A percentile compares a stretch with the other conserved stretches of the same genome.
Evolutionary conservation across 768 basidiomycete species (phyloP).

Genomic region (Gloeophyllum trabeum): DNA sequence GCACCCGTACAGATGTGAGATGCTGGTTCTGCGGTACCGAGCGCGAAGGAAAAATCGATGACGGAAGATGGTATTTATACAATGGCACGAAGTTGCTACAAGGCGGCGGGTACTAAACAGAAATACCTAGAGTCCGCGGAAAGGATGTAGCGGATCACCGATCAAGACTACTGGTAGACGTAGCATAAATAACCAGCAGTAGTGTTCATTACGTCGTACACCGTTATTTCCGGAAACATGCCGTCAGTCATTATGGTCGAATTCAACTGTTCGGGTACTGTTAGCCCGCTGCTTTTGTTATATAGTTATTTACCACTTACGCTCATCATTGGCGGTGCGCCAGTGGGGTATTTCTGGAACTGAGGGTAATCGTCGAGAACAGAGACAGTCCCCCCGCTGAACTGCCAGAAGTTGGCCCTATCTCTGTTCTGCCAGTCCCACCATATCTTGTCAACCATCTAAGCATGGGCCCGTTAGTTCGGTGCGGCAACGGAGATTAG

Average conservation of each 20-base stretch:
- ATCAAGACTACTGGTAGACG: constrained; percentile 23
- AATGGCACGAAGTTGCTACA: too few species aligned
- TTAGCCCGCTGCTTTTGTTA: neutral
- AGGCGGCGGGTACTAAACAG: too few species aligned
- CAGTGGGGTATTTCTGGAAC: constrained; percentile 14
- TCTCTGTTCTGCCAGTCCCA: constrained; percentile 21
- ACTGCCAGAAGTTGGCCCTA: constrained; percentile 14
- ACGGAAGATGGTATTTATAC: too few species aligned
- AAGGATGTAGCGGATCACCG: too few species aligned
- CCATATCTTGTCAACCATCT: constrained; percentile 30
- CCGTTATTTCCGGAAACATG: constrained; percentile 12
- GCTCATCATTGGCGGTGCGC: constrained; percentile 4
- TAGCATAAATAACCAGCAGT: constrained; percentile 23
- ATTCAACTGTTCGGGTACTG: constrained; percentile 15
- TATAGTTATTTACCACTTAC: neutral
- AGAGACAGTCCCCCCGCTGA: constrained; percentile 20
- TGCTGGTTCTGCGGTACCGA: too few species aligned
- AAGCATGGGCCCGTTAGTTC: neutral
- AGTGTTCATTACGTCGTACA: constrained; percentile 19
- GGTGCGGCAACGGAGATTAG: neutral
- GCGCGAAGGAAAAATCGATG: too few species aligned
- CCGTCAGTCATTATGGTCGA: constrained; percentile 17
- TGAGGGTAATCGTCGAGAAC: constrained; percentile 10
- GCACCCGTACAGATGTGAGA: too few species aligned
- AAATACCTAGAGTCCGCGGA: too few species aligned